These are phyloP conservation scores for Psilocybe tampanensis DNA, from an alignment of 768 basidiomycete species.

Conservation along the genomic window DNA sequence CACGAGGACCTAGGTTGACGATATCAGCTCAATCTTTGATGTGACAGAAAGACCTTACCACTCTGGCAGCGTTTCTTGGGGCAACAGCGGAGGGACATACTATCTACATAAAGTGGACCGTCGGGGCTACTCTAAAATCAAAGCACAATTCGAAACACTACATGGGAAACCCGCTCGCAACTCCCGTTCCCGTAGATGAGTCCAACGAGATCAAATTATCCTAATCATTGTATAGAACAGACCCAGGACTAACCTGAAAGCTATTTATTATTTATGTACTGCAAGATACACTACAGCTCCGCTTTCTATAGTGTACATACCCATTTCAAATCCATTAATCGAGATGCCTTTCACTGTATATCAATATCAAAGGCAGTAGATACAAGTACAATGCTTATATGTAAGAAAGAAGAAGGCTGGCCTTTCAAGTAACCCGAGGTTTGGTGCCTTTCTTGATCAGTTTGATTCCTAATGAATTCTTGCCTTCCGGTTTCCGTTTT, in stretches of 20 bases:
- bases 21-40: constrained; percentile 82
- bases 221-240: constrained; percentile 2
- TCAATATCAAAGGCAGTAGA: background rate
- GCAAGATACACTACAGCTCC: constrained; percentile 3
- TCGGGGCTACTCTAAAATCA: constrained; percentile 63
- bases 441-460: constrained; percentile 51
- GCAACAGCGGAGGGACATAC: constrained; percentile 66
- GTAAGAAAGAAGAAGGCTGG: background rate
- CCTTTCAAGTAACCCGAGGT: constrained; percentile 7
- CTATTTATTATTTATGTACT: constrained; percentile 12
- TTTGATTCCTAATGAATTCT: constrained; percentile 76
- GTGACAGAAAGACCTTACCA: constrained; percentile 68
- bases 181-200: constrained; percentile 32
- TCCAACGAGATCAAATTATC: background rate
- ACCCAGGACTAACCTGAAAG: constrained; percentile 1
- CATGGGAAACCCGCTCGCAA: constrained; percentile 31
- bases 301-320: constrained; percentile 9
- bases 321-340: constrained; percentile 1
- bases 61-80: constrained; percentile 84
- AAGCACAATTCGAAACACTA: constrained; percentile 56
- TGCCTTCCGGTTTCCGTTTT: constrained; percentile 65
- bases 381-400: background rate
- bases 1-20: constrained; percentile 55
- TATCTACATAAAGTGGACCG: constrained; percentile 81
- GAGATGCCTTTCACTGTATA: background rate